phyloP scores from a whole-genome alignment of 768 basidiomycete genomes.

The Boletus vermiculosoides region DNA sequence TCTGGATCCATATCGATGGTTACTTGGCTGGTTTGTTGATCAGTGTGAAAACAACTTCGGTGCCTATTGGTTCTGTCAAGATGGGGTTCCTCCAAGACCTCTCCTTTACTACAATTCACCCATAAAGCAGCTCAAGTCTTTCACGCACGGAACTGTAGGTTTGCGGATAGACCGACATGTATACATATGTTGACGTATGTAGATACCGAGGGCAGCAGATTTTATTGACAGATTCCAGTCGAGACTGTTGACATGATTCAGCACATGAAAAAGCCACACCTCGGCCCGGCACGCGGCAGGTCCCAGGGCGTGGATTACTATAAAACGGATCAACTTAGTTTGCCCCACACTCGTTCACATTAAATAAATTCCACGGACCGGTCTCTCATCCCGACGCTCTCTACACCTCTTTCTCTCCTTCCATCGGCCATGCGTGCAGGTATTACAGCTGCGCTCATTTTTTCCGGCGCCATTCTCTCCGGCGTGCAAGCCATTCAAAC shows the following conservation, averaged over 20 bases:
- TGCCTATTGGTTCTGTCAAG: neutral
- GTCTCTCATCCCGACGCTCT: neutral
- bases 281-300: neutral
- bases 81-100: neutral
- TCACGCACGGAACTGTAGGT: neutral
- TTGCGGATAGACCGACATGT: neutral
- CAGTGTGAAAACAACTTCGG: neutral
- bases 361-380: neutral
- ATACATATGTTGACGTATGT: neutral
- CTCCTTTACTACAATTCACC: too few species aligned
- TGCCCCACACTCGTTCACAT: neutral
- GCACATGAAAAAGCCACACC: too few species aligned
- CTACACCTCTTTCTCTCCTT: slow-evolving; percentile 9
- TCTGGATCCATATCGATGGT: slow-evolving; percentile 1
- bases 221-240: neutral
- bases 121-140: too few species aligned
- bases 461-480: slow-evolving; percentile 43
- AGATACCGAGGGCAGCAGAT: neutral
- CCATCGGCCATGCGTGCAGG: slow-evolving; percentile 28
- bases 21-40: neutral
- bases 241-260: neutral
- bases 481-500: slow-evolving; percentile 63
- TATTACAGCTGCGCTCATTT: slow-evolving; percentile 31
- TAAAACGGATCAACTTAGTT: slow-evolving; percentile 6
- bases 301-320: neutral